phyloP scores from a whole-genome alignment of 371 early-diverging fungal genomes.

The Mucor piriformis region DNA sequence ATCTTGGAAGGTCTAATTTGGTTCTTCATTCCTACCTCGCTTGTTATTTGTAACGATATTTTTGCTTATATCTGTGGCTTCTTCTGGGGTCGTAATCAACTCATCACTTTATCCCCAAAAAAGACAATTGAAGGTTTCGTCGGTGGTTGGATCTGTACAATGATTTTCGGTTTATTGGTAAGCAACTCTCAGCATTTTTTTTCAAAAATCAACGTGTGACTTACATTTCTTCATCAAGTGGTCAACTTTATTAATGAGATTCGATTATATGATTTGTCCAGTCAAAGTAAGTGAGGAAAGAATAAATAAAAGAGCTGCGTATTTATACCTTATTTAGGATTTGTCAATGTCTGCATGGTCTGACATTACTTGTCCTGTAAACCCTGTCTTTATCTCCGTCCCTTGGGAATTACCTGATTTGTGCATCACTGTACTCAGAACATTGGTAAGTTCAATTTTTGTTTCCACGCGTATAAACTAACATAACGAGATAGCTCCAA shows the following conservation, averaged over 20 bases:
- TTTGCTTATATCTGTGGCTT: slow-evolving; percentile 97
- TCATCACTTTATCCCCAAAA: slow-evolving; percentile 96
- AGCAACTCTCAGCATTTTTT: slow-evolving; percentile 6
- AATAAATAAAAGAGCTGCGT: slow-evolving; percentile 12
- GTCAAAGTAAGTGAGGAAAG: slow-evolving; percentile 50
- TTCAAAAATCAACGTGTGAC: not conserved
- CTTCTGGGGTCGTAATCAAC: slow-evolving; percentile 92
- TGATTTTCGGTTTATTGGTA: slow-evolving; percentile 85
- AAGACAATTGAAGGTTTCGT: slow-evolving; percentile 99
- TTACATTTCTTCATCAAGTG: slow-evolving; percentile 27
- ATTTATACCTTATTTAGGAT: slow-evolving; percentile 29
- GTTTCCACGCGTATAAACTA: not conserved
- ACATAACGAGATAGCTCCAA: slow-evolving; percentile 13
- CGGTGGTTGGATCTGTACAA: slow-evolving; percentile 90
- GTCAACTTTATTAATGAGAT: slow-evolving; percentile 57
- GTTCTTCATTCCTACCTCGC: slow-evolving; percentile 87
- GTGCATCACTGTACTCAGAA: slow-evolving; percentile 28
- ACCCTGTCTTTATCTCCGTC: slow-evolving; percentile 49
- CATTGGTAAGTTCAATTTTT: slow-evolving; percentile 32
- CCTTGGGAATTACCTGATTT: slow-evolving; percentile 46
- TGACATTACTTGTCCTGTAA: slow-evolving; percentile 42
- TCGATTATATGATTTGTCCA: slow-evolving; percentile 87
- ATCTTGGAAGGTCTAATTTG: slow-evolving; percentile 98
- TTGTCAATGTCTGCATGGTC: slow-evolving; percentile 53
- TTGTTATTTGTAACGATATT: slow-evolving; percentile 98